Conservation (phyloP, 345 rosid species). For the Mangifera indica region DNA sequence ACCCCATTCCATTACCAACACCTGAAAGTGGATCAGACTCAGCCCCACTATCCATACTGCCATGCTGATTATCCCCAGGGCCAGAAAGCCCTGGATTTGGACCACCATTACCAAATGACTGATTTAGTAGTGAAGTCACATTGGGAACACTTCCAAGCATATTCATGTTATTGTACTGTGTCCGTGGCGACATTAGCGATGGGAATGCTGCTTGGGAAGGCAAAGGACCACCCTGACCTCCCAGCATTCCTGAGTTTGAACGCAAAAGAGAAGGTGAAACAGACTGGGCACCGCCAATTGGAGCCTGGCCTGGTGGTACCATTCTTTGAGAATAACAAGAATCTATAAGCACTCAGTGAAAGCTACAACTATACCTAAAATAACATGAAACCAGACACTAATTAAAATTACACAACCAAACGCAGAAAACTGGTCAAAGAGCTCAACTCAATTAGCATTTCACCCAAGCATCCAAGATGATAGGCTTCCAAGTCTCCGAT, state of each 20-base stretch:
- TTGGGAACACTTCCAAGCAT: constrained; percentile 80
- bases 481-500: constrained; percentile 36
- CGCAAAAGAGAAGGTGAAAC: constrained; percentile 68
- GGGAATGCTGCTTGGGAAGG: constrained; percentile 72
- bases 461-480: constrained; percentile 36
- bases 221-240: constrained; percentile 71
- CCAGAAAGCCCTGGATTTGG: constrained; percentile 52
- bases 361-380: constrained; percentile 37
- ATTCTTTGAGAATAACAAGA: constrained; percentile 38
- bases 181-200: constrained; percentile 60
- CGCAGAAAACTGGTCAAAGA: constrained; percentile 18
- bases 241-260: constrained; percentile 68
- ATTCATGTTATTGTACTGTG: constrained; percentile 71
- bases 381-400: constrained; percentile 30
- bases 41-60: constrained; percentile 65
- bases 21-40: constrained; percentile 71
- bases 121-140: constrained; percentile 73
- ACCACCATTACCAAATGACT: constrained; percentile 81
- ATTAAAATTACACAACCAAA: constrained; percentile 28
- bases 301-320: constrained; percentile 85
- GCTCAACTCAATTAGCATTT: constrained; percentile 32
- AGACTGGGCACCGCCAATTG: constrained; percentile 73
- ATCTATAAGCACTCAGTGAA: constrained; percentile 29
- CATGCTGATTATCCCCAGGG: constrained; percentile 50
- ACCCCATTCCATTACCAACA: constrained; percentile 66